Percentiles rank a stretch among this genome's conserved stretches.
Conservation (phyloP, 2,329 filamentous ascomycete genomes). For the Cadophora malorum region DNA sequence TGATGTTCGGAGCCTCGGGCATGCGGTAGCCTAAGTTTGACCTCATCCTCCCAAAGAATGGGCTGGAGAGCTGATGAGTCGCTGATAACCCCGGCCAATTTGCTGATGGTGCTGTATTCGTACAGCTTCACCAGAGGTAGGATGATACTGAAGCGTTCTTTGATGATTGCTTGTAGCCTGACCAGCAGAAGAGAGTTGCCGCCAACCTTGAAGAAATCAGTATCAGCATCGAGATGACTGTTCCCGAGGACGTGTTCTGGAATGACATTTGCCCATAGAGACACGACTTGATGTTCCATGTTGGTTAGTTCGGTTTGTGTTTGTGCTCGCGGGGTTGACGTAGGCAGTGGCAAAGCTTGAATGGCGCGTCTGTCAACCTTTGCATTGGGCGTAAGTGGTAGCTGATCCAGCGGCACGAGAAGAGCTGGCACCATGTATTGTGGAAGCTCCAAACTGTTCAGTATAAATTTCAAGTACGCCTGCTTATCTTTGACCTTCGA, state of each 20-base stretch:
- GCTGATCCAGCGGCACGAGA: conserved; percentile 37
- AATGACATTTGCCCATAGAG: background rate
- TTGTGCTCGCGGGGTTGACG: background rate
- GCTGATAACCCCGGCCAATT: conserved; percentile 23
- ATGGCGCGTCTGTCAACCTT: conserved; percentile 46
- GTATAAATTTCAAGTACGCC: background rate
- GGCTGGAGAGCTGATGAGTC: background rate
- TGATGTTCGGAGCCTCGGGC: background rate
- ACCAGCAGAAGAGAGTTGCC: conserved; percentile 48
- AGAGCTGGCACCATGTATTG: conserved; percentile 47
- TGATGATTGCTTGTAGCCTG: conserved; percentile 40
- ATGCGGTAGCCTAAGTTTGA: background rate
- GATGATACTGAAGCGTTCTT: conserved; percentile 32
- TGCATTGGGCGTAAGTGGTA: conserved; percentile 44
- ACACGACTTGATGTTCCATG: background rate
- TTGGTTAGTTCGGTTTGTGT: background rate
- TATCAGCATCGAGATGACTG: background rate
- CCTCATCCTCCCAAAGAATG: background rate
- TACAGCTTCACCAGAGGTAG: conserved; percentile 38
- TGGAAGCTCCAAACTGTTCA: conserved; percentile 37
- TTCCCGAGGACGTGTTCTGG: background rate
- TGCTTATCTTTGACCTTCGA: background rate
- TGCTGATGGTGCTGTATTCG: conserved; percentile 34
- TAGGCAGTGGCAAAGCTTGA: conserved; percentile 4
- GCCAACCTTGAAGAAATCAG: conserved; percentile 46